Evolutionary conservation across 805 yeast species (phyloP).

Genomic region (Candida suzukii): DNA sequence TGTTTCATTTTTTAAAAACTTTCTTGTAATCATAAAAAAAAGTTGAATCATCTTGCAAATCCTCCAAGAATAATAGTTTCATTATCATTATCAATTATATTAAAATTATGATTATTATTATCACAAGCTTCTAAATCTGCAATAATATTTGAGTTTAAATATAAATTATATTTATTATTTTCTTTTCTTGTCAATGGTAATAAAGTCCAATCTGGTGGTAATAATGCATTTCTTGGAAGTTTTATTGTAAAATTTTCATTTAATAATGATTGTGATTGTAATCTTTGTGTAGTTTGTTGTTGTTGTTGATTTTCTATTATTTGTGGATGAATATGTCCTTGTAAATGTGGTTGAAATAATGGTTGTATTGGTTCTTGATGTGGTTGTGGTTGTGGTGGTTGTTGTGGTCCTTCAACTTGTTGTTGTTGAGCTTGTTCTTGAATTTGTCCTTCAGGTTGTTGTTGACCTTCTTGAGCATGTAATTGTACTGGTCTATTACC

Average conservation of each 20-base stretch:
- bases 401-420: background rate
- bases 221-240: conserved; percentile 14
- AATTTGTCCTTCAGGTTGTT: background rate
- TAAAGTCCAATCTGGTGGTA: conserved; percentile 26
- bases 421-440: background rate
- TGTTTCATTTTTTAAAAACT: too few relatives aligned
- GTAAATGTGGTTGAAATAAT: background rate
- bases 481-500: background rate
- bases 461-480: background rate
- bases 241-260: conserved; percentile 4
- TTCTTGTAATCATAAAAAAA: too few relatives aligned
- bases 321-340: too few relatives aligned
- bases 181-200: conserved; percentile 12
- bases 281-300: background rate
- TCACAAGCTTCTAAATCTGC: too few relatives aligned
- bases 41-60: too few relatives aligned
- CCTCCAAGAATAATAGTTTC: too few relatives aligned
- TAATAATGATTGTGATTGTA: background rate
- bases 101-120: too few relatives aligned
- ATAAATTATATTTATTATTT: too few relatives aligned
- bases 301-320: too few relatives aligned
- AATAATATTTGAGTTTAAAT: too few relatives aligned
- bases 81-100: too few relatives aligned
- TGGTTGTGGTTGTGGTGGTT: background rate
- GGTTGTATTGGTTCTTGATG: background rate